A percentile compares a stretch with the other conserved stretches of the same genome.
These are phyloP conservation scores for Colletotrichum cordylinicola DNA, from an alignment of 2,329 filamentous ascomycete species.

Conservation along the genomic window DNA sequence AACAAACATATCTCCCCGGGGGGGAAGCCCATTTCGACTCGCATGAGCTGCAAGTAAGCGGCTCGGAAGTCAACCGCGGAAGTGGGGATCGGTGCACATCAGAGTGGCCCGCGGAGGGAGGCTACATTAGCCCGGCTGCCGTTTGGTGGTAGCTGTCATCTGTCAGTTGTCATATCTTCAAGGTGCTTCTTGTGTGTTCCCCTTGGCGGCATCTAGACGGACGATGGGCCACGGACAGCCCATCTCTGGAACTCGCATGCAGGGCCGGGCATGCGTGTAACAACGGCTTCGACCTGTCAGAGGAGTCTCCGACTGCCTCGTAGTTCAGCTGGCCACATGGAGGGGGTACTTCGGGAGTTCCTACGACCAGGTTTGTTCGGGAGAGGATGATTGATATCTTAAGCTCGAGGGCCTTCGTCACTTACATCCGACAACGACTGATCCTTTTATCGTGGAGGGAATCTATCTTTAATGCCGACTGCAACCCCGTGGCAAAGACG, in stretches of 20 bases:
- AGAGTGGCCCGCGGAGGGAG: neutral
- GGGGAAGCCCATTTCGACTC: neutral
- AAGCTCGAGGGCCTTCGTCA: neutral
- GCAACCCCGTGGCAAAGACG: neutral
- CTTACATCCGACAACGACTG: neutral
- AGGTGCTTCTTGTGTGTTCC: neutral
- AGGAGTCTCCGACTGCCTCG: neutral
- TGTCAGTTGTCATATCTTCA: slow-evolving; percentile 23
- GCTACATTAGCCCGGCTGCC: slow-evolving; percentile 5
- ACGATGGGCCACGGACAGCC: neutral
- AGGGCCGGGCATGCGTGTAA: neutral
- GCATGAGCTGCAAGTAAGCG: slow-evolving; percentile 12
- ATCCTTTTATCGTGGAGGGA: neutral
- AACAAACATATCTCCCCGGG: neutral
- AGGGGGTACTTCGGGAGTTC: neutral
- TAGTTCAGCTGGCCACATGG: slow-evolving; percentile 5
- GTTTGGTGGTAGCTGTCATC: slow-evolving; percentile 21
- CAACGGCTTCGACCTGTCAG: slow-evolving; percentile 5
- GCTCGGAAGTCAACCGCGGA: slow-evolving; percentile 8
- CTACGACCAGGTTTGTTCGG: neutral
- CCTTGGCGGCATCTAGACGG: slow-evolving; percentile 6
- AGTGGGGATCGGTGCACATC: slow-evolving; percentile 4
- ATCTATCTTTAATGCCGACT: neutral
- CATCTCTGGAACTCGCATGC: slow-evolving; percentile 7
- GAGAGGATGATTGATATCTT: neutral